Evolutionary conservation across 129 eudicot species (phyloP), one percentile per base, ranked within the genome.

Genomic region (Flaveria sonorensis): DNA sequence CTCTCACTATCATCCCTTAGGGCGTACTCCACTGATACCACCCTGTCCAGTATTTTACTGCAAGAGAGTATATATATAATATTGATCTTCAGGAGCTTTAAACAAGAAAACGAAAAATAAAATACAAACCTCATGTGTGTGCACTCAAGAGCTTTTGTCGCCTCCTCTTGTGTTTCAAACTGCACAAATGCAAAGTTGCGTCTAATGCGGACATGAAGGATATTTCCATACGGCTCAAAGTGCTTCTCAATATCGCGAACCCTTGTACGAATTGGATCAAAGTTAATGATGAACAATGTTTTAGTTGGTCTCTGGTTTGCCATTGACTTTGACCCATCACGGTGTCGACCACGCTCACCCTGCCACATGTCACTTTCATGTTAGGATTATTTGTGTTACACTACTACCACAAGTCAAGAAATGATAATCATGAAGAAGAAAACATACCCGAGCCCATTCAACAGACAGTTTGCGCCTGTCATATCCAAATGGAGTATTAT

Each of bases 141-240:
- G 74, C 89, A 72, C 80, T 94, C 92, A 39, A 94, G 82, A 46
- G 98, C 98, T 76, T 85, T 91, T 11, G 98, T 91, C 20, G 98
- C 97, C 57, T 94, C 97, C 46, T 91, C 98, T 60, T 89, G 98
- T 0, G 92, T 94, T 82, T 91, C 96, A 71, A 91, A 94, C 79
- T 91, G 98, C 81, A 94, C 97, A 85, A 94, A 94, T 52, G 97
- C 97, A 89, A 91, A 94, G 85, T 94, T 91, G 70, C 97, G 87
- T 18, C 98, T 82, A 42, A 94, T 94, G 26, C 98, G 92, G n/a
- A 91, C 97, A 84, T 88, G 88, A 23, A 86, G 82, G 75, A 94
- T 76, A 75, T 94, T 89, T 66, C 98, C 98, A 65, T 91, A 85
- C 20, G 93, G 90, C 30, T 91, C 96, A 73, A 91, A 94, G 86